phyloP scores from a whole-genome alignment of 371 early-diverging fungal species.

The Fennellomyces sp. region DNA sequence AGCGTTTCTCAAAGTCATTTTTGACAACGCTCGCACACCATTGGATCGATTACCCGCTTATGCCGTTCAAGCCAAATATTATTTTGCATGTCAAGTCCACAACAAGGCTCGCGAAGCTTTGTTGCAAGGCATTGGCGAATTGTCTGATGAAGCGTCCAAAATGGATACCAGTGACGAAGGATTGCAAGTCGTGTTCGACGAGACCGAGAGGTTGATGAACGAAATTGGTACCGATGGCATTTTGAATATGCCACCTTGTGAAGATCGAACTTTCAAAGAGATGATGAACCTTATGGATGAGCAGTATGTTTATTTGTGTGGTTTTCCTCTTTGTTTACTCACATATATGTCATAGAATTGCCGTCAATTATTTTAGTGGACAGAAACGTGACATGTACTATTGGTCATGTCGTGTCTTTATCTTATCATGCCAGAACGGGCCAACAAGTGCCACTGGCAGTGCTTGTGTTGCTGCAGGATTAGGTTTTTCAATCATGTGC shows the following conservation, averaged over 20 bases:
- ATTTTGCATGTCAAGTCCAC: slow-evolving; percentile 36
- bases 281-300: slow-evolving; percentile 42
- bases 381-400: slow-evolving; percentile 39
- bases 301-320: slow-evolving; percentile 18
- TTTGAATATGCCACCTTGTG: slow-evolving; percentile 17
- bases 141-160: slow-evolving; percentile 26
- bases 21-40: slow-evolving; percentile 28
- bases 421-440: slow-evolving; percentile 27
- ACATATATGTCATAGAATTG: slow-evolving; percentile 21
- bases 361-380: slow-evolving; percentile 38
- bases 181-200: slow-evolving; percentile 18
- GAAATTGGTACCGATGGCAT: slow-evolving; percentile 20
- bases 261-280: slow-evolving; percentile 23
- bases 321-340: neutral
- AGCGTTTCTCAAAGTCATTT: slow-evolving; percentile 26
- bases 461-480: slow-evolving; percentile 27
- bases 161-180: slow-evolving; percentile 15
- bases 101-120: slow-evolving; percentile 26
- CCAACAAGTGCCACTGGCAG: slow-evolving; percentile 23
- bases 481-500: slow-evolving; percentile 26
- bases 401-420: slow-evolving; percentile 28
- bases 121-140: slow-evolving; percentile 26
- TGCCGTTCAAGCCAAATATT: slow-evolving; percentile 37
- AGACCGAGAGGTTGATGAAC: slow-evolving; percentile 14
- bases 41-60: slow-evolving; percentile 39